Percentiles rank a stretch among this genome's conserved stretches.
Evolutionary conservation across 2,329 filamentous ascomycete species (phyloP).

Genomic region (Cladosporium sp.): DNA sequence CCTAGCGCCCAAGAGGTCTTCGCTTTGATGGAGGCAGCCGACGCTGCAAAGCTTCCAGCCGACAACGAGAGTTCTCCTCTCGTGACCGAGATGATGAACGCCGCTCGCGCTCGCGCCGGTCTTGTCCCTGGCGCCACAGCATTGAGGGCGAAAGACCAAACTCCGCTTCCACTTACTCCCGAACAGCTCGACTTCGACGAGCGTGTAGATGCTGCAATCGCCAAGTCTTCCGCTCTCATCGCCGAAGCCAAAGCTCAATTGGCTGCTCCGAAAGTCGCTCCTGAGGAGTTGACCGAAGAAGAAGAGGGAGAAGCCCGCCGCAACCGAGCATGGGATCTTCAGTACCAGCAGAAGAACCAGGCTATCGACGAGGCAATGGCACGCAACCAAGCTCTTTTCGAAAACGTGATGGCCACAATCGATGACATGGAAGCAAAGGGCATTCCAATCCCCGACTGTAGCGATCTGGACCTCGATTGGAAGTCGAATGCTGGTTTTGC

Average conservation of each 20-base stretch:
- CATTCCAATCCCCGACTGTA: neutral
- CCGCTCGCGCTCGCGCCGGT: neutral
- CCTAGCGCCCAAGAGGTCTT: neutral
- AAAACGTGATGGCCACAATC: constrained; percentile 15
- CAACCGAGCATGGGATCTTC: constrained; percentile 19
- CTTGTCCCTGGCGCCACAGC: neutral
- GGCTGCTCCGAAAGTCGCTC: constrained; percentile 8
- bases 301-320: constrained; percentile 21
- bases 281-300: constrained; percentile 16
- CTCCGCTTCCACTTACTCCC: neutral
- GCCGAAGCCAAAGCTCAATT: constrained; percentile 21
- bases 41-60: neutral
- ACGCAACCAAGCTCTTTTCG: constrained; percentile 16
- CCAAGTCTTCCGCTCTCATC: constrained; percentile 18
- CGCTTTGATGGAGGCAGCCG: neutral
- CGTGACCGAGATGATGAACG: neutral
- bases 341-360: constrained; percentile 6
- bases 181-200: constrained; percentile 18
- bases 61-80: constrained; percentile 2
- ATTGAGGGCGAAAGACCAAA: neutral
- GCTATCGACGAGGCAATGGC: neutral
- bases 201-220: constrained; percentile 22
- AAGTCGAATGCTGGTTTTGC: neutral
- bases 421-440: constrained; percentile 13
- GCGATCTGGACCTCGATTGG: neutral